These are phyloP conservation scores for Syncephalis plumigaleata DNA, from an alignment of 371 early-diverging fungal species.

Conservation along the genomic window DNA sequence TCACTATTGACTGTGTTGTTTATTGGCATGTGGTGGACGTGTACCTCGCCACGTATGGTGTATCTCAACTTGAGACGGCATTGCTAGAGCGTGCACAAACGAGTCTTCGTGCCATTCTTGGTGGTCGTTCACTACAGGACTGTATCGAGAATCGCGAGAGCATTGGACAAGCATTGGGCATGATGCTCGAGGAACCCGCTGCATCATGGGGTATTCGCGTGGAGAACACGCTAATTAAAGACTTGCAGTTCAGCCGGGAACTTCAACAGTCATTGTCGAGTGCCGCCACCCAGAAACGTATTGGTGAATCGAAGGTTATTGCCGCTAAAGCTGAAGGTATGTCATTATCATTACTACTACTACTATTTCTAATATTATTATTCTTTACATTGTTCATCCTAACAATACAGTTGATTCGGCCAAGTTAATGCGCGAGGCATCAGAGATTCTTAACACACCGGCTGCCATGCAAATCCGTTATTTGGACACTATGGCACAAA, in stretches of 20 bases:
- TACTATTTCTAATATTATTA: not conserved
- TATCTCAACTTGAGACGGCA: slow-evolving; percentile 52
- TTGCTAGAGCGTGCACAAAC: slow-evolving; percentile 64
- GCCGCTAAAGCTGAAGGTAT: slow-evolving; percentile 61
- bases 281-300: slow-evolving; percentile 79
- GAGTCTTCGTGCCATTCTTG: slow-evolving; percentile 50
- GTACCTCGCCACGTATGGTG: slow-evolving; percentile 55
- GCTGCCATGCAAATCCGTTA: slow-evolving; percentile 61
- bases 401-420: slow-evolving; percentile 57
- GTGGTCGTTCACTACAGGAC: slow-evolving; percentile 42
- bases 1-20: slow-evolving; percentile 67
- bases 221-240: slow-evolving; percentile 75
- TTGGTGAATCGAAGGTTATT: slow-evolving; percentile 82
- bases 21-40: slow-evolving; percentile 77
- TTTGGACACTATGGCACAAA: slow-evolving; percentile 62
- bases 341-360: not conserved
- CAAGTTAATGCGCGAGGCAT: slow-evolving; percentile 84
- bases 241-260: slow-evolving; percentile 53
- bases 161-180: slow-evolving; percentile 29
- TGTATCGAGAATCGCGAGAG: slow-evolving; percentile 75
- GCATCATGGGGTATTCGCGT: slow-evolving; percentile 60
- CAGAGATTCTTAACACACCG: slow-evolving; percentile 27
- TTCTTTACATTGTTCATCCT: not conserved
- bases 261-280: slow-evolving; percentile 68
- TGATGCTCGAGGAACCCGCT: slow-evolving; percentile 40